Evolutionary conservation across 1,139 yeast genomes (phyloP).

Genomic region (Magnusiomyces paraingens): DNA sequence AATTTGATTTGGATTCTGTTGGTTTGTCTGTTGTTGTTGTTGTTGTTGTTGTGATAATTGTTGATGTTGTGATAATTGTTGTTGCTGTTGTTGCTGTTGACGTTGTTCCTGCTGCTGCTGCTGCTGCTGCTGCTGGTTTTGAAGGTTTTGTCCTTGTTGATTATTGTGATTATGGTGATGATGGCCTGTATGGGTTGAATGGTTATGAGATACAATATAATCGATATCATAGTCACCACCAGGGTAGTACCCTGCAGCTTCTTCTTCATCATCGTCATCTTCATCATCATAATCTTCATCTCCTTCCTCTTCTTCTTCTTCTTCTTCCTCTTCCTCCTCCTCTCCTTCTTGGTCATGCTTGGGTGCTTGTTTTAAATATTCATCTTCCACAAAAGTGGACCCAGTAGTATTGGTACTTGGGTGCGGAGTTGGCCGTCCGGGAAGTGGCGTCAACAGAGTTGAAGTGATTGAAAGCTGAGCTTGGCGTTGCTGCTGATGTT

Average conservation of each 20-base stretch:
- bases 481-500: neutral
- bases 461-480: neutral
- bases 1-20: too few species aligned
- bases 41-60: neutral
- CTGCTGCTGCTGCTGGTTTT: neutral
- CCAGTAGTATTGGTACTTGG: slow-evolving; percentile 1
- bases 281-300: neutral
- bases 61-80: neutral
- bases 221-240: slow-evolving; percentile 5
- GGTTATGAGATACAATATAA: slow-evolving; percentile 1
- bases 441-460: neutral
- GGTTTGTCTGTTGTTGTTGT: neutral
- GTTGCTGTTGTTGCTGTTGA: too few species aligned
- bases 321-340: neutral
- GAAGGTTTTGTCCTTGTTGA: too few species aligned
- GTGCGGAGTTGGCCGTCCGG: neutral
- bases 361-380: neutral
- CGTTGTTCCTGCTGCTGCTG: neutral
- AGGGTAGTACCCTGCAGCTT: neutral
- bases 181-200: too few species aligned
- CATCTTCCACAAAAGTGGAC: slow-evolving; percentile 1
- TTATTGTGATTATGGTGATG: too few species aligned
- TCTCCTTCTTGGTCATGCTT: neutral
- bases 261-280: neutral
- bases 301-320: neutral